phyloP scores from a whole-genome alignment of 1,139 yeast genomes.

The Kodamaea fungicola region DNA sequence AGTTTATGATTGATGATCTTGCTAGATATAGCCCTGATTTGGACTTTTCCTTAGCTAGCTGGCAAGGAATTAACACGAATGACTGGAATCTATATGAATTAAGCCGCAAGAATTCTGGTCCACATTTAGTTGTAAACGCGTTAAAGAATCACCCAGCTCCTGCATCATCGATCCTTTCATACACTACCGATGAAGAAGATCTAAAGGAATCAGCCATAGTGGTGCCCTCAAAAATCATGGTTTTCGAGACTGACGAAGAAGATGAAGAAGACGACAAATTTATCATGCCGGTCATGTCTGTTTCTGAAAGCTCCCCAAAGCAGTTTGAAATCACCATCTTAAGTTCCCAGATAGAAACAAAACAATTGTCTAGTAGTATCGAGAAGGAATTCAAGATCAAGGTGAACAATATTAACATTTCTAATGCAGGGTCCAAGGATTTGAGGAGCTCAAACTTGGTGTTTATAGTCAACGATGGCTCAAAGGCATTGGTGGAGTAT shows the following conservation, averaged over 20 bases:
- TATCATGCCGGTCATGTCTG: constrained; percentile 38
- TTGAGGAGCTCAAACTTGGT: constrained; percentile 24
- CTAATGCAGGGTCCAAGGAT: not conserved
- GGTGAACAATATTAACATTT: constrained; percentile 12
- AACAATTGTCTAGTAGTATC: constrained; percentile 18
- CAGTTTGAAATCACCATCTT: constrained; percentile 19
- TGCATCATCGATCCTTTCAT: constrained; percentile 23
- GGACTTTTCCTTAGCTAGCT: constrained; percentile 15
- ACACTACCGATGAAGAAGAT: constrained; percentile 25
- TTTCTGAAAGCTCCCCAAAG: constrained; percentile 16
- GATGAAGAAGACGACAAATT: constrained; percentile 28
- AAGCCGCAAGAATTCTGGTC: constrained; percentile 1
- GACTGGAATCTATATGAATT: constrained; percentile 7
- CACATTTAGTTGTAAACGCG: not conserved
- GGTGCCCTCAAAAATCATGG: constrained; percentile 25
- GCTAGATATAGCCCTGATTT: constrained; percentile 11
- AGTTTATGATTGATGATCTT: not conserved
- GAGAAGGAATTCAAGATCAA: constrained; percentile 13
- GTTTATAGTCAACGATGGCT: constrained; percentile 42
- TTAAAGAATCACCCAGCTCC: constrained; percentile 1
- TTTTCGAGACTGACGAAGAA: constrained; percentile 44
- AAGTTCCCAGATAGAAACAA: constrained; percentile 22
- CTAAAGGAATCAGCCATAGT: constrained; percentile 11
- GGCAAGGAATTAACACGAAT: constrained; percentile 18
- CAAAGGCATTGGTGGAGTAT: constrained; percentile 25